A percentile compares a stretch with the other conserved stretches of the same genome.
Conservation (phyloP, 2,329 filamentous ascomycete species). For the Penicillium griseofulvum region DNA sequence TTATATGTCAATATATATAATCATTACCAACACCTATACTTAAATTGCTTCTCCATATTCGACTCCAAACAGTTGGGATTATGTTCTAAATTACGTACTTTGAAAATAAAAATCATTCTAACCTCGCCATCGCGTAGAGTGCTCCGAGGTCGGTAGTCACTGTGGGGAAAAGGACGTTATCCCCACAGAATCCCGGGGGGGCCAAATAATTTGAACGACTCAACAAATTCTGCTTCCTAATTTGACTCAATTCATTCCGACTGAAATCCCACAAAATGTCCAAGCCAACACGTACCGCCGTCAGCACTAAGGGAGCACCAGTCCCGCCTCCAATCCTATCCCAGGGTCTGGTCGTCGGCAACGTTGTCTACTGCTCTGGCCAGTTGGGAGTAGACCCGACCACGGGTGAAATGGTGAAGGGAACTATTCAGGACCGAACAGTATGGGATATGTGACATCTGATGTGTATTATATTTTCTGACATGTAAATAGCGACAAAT, state of each 20-base stretch:
- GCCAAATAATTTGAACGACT: background rate
- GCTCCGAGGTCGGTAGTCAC: background rate
- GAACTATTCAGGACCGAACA: slow-evolving; percentile 53
- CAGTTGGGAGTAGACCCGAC: slow-evolving; percentile 56
- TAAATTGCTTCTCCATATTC: background rate
- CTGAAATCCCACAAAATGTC: slow-evolving; percentile 4
- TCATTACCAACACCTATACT: background rate
- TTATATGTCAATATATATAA: background rate
- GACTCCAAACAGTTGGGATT: background rate
- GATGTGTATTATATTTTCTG: background rate
- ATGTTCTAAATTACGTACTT: too few species aligned
- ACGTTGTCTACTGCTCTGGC: slow-evolving; percentile 66
- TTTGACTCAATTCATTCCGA: background rate
- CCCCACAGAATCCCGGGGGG: background rate
- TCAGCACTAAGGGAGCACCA: slow-evolving; percentile 48
- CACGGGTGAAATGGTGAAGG: slow-evolving; percentile 54
- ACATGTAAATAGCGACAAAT: slow-evolving; percentile 46
- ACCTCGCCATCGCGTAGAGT: background rate
- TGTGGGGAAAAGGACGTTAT: background rate
- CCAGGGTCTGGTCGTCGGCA: slow-evolving; percentile 59
- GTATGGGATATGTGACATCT: slow-evolving; percentile 36
- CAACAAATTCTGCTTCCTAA: background rate
- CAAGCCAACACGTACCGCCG: slow-evolving; percentile 19
- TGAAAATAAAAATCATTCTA: too few species aligned
- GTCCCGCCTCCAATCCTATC: slow-evolving; percentile 53